Evolutionary conservation across 225 moss, liverwort and hornwort species (phyloP).

Genomic region (Antitrichia curtipendula): DNA sequence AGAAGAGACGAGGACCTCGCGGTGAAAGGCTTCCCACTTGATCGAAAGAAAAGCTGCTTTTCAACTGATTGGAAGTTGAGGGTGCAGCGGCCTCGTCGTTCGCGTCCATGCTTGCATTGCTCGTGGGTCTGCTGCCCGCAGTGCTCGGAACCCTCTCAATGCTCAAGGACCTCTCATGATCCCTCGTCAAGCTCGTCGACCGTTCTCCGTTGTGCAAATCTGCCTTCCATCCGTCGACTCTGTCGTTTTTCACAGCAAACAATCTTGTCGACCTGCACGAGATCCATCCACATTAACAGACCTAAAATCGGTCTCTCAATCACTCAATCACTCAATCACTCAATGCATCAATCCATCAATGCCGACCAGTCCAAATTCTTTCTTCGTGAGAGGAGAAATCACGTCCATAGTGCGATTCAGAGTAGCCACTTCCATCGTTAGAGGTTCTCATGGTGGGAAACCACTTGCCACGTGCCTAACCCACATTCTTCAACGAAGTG

Average conservation of each 20-base stretch:
- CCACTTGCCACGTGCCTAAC: neutral
- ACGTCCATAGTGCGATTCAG: neutral
- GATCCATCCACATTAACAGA: neutral
- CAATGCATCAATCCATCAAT: neutral
- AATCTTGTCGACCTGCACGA: constrained; percentile 37
- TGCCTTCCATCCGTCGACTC: neutral
- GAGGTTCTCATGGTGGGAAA: neutral
- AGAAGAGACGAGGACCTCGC: constrained; percentile 62
- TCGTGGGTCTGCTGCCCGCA: neutral
- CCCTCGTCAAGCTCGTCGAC: neutral
- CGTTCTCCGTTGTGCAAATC: neutral
- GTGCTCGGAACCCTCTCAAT: neutral
- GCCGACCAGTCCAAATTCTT: neutral
- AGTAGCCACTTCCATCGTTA: neutral
- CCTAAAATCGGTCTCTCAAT: neutral
- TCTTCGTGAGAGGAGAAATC: neutral
- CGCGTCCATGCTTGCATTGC: constrained; percentile 7
- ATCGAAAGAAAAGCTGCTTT: neutral
- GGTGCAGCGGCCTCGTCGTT: neutral
- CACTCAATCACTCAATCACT: neutral
- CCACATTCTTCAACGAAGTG: neutral
- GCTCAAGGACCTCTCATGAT: neutral
- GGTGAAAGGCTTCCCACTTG: constrained; percentile 7
- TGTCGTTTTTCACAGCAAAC: constrained; percentile 26
- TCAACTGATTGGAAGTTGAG: neutral